Evolutionary conservation across 139 green algal genomes (phyloP).

Genomic region (Nannochloris sp.): DNA sequence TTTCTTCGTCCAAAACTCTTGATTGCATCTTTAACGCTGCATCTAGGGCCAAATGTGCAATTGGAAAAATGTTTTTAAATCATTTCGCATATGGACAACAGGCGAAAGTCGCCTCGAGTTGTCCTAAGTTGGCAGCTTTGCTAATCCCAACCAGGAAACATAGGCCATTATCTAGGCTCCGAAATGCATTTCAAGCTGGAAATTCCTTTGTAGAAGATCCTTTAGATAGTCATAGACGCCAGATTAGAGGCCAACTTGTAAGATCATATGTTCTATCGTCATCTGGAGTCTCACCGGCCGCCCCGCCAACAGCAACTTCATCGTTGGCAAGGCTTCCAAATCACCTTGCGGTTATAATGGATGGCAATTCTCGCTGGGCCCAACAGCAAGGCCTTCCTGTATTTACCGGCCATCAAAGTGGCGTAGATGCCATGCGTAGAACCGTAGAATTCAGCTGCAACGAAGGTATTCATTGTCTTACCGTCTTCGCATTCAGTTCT

Average conservation of each 20-base stretch:
- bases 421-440: constrained; percentile 35
- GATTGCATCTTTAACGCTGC: too few species aligned
- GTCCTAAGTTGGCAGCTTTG: too few species aligned
- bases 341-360: constrained; percentile 67
- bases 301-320: too few species aligned
- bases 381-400: neutral
- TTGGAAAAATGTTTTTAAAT: too few species aligned
- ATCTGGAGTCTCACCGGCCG: too few species aligned
- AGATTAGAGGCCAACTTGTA: constrained; percentile 35
- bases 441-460: constrained; percentile 26
- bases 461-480: constrained; percentile 43
- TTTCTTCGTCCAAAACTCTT: too few species aligned
- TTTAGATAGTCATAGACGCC: constrained; percentile 41
- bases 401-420: constrained; percentile 34
- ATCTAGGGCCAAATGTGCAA: too few species aligned
- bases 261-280: constrained; percentile 33
- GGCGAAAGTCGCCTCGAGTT: too few species aligned
- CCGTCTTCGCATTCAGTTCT: constrained; percentile 32
- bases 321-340: neutral
- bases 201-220: constrained; percentile 41
- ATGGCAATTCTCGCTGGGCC: constrained; percentile 69
- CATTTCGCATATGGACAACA: too few species aligned
- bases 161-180: constrained; percentile 30
- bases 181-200: constrained; percentile 25
- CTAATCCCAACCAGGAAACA: constrained; percentile 40